phyloP scores from a whole-genome alignment of 2,329 filamentous ascomycete species.

The Cryphonectria japonica region DNA sequence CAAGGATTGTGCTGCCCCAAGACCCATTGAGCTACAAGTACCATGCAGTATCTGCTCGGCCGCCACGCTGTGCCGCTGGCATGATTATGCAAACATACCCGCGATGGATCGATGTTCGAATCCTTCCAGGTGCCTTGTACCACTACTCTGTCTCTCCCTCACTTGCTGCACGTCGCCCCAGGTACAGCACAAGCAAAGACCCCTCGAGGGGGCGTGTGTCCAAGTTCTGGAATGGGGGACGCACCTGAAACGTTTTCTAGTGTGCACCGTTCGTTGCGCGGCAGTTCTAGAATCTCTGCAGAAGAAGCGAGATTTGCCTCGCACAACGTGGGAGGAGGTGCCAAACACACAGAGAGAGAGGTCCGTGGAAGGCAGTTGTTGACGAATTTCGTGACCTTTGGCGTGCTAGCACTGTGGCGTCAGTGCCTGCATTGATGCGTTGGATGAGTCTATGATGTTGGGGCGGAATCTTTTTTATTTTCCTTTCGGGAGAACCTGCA shows the following conservation, averaged over 20 bases:
- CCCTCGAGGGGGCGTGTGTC: too few relatives aligned
- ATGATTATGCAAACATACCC: conserved; percentile 11
- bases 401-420: not conserved
- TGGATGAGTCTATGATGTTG: not conserved
- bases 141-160: not conserved
- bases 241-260: not conserved
- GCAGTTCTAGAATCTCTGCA: too few relatives aligned
- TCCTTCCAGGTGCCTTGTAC: conserved; percentile 11
- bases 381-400: not conserved
- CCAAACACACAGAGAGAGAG: too few relatives aligned
- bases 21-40: not conserved
- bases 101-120: conserved; percentile 17
- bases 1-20: not conserved
- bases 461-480: not conserved
- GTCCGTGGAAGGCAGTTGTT: not conserved
- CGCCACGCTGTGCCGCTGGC: conserved; percentile 13
- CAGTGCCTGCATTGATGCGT: conserved; percentile 3
- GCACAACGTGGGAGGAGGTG: not conserved
- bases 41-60: conserved; percentile 6
- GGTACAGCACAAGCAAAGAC: not conserved
- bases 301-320: too few relatives aligned
- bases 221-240: not conserved
- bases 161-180: not conserved
- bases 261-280: not conserved
- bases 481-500: conserved; percentile 1